Percentiles rank a stretch among this genome's conserved stretches.
Evolutionary conservation across 176 grass and related monocot genomes (phyloP).

Genomic region (Carex parvula): DNA sequence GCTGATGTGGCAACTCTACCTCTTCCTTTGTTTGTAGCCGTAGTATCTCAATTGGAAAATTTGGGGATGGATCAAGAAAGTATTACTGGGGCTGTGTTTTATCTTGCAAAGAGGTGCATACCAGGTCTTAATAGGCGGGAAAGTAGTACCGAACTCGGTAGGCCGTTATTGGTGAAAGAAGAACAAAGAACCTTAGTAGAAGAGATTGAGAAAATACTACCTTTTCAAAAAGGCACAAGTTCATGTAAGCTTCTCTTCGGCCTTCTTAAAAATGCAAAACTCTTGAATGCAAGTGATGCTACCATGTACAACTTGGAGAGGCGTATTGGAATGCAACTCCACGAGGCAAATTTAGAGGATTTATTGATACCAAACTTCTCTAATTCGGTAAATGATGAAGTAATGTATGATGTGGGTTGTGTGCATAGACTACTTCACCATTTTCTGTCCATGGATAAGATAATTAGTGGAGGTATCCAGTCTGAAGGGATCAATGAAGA

Average conservation of each 20-base stretch:
- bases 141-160: constrained; percentile 47
- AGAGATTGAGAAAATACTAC: constrained; percentile 74
- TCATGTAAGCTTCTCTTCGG: constrained; percentile 75
- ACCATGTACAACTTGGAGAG: constrained; percentile 81
- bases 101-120: constrained; percentile 68
- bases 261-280: constrained; percentile 64
- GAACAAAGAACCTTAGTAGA: constrained; percentile 81
- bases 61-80: constrained; percentile 58
- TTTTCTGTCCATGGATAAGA: constrained; percentile 71
- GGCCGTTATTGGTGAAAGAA: constrained; percentile 52
- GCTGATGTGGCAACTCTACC: constrained; percentile 74
- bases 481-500: constrained; percentile 46
- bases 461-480: constrained; percentile 47
- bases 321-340: constrained; percentile 74
- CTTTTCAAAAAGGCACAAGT: constrained; percentile 61
- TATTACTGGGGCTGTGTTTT: constrained; percentile 61
- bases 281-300: constrained; percentile 56
- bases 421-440: constrained; percentile 65
- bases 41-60: constrained; percentile 70
- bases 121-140: constrained; percentile 73
- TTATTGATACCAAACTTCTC: constrained; percentile 76
- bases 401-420: constrained; percentile 73
- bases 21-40: constrained; percentile 58
- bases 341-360: constrained; percentile 78
- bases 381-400: constrained; percentile 42